Base-by-base conservation (phyloP, 2,329 filamentous ascomycete genomes). In the Trichoderma asperellum region DNA sequence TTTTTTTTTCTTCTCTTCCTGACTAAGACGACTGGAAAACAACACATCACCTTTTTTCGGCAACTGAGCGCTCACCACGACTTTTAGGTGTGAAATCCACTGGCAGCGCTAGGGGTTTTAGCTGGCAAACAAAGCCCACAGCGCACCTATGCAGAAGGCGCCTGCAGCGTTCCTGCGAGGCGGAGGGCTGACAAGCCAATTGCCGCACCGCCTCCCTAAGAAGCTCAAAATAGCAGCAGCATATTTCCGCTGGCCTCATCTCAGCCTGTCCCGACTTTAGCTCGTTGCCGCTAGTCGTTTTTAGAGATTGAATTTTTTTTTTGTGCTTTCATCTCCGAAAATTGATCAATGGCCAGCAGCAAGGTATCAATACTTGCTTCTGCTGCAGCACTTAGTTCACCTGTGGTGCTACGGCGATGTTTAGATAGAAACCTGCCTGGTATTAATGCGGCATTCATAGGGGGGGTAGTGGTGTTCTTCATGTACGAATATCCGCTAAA, bases 211-310 rank as follows among this genome's bases (percentile, higher is more conserved):
- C 68, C 68, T 59, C 68, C 47, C 60, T 29, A 56, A 34, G 52
- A n/a, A 27, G 68, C 68, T 69, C 60, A 69, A 69, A 69, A 69
- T 69, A 69, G 68, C 53, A 69, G 60, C 68, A 65, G 60, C 47
- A 37, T 47, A 68, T 68, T 60, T 60, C 53, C 63, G 53, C 63
- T 21, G 55, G 47, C 55, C 55, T 57, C 27, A 32, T 43, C 40
- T 64, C 61, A 64, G 60, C 47, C 60, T 53, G 58, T n/a, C n/a
- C 43, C 43, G 43, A 16, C 29, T 47, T 21, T 49, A 47, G 43
- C 7, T 47, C 37, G 43, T 10, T 47, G 43, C n/a, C 47, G 21
- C 47, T 49, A 49, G 47, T 24, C 18, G 24, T 5, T 24, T 49
- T 5, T n/a, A n/a, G 18, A 43, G 40, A 43, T n/a, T 43, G 40